Evolutionary conservation across 2,329 filamentous ascomycete genomes (phyloP).

Genomic region (Lachnellula hyalina): DNA sequence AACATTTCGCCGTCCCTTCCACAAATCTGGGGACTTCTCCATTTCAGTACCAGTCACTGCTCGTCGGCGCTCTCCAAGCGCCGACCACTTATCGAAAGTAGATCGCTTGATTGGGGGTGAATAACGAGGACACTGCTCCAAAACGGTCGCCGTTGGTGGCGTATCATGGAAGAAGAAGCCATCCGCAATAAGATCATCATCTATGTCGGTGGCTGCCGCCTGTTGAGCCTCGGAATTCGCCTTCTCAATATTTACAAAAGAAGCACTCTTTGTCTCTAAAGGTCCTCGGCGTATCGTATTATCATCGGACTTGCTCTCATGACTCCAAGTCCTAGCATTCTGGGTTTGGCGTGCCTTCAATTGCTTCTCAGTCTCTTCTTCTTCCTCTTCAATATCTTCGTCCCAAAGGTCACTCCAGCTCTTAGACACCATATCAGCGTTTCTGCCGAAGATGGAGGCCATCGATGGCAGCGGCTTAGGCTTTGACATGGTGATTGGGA

Average conservation of each 20-base stretch:
- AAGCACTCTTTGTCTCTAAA: constrained; percentile 48
- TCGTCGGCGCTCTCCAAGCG: constrained; percentile 76
- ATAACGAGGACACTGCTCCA: constrained; percentile 45
- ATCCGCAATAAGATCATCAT: constrained; percentile 61
- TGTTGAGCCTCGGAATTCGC: constrained; percentile 35
- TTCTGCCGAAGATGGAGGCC: constrained; percentile 70
- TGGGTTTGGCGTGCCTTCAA: constrained; percentile 55
- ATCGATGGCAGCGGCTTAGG: constrained; percentile 58
- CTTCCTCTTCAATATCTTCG: constrained; percentile 75
- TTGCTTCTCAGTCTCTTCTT: constrained; percentile 58
- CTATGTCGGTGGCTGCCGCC: constrained; percentile 44
- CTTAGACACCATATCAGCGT: constrained; percentile 80
- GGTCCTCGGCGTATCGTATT: constrained; percentile 45
- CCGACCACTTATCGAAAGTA: constrained; percentile 80
- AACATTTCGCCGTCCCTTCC: constrained; percentile 40
- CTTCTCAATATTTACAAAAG: constrained; percentile 43
- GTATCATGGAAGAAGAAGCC: constrained; percentile 71
- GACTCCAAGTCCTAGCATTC: constrained; percentile 68
- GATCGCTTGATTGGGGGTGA: constrained; percentile 63
- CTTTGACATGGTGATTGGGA: constrained; percentile 76
- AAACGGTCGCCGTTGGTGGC: constrained; percentile 34
- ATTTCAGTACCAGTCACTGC: constrained; percentile 51
- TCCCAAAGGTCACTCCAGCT: constrained; percentile 99
- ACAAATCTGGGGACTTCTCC: constrained; percentile 44
- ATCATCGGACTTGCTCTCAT: constrained; percentile 44